These are phyloP conservation scores for Amphicarpaea edgeworthii DNA, from an alignment of 306 rosid genomes.

Conservation along the genomic window DNA sequence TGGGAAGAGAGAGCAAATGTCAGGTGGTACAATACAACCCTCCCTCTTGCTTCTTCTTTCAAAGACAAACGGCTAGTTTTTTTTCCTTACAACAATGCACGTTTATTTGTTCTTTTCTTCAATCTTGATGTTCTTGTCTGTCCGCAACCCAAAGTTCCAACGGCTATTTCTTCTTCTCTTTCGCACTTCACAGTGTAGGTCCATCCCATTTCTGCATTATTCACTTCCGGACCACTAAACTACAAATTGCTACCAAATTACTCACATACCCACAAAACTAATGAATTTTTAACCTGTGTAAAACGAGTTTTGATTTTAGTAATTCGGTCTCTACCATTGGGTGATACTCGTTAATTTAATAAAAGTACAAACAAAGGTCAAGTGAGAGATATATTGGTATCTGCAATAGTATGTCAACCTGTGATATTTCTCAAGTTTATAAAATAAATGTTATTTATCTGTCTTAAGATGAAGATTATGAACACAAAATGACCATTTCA, in stretches of 20 bases:
- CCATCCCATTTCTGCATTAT: slow-evolving; percentile 35
- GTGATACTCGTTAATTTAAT: too few relatives aligned
- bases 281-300: too few relatives aligned
- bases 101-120: slow-evolving; percentile 3
- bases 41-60: slow-evolving; percentile 35
- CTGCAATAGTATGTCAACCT: too few relatives aligned
- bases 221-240: slow-evolving; percentile 21
- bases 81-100: slow-evolving; percentile 42
- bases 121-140: slow-evolving; percentile 48
- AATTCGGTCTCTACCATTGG: too few relatives aligned
- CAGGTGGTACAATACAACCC: slow-evolving; percentile 44
- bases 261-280: neutral
- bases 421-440: too few relatives aligned
- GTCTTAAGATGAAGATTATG: too few relatives aligned
- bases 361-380: too few relatives aligned
- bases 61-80: slow-evolving; percentile 84
- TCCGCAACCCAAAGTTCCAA: slow-evolving; percentile 60
- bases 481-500: too few relatives aligned
- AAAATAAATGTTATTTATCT: too few relatives aligned
- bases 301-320: too few relatives aligned
- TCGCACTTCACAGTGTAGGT: slow-evolving; percentile 18
- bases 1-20: slow-evolving; percentile 56
- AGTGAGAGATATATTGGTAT: too few relatives aligned
- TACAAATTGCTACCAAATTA: slow-evolving; percentile 37
- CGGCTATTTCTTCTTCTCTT: slow-evolving; percentile 60